These are phyloP conservation scores for Taxillus chinensis DNA, from an alignment of 164 flowering plant species.

Conservation along the genomic window DNA sequence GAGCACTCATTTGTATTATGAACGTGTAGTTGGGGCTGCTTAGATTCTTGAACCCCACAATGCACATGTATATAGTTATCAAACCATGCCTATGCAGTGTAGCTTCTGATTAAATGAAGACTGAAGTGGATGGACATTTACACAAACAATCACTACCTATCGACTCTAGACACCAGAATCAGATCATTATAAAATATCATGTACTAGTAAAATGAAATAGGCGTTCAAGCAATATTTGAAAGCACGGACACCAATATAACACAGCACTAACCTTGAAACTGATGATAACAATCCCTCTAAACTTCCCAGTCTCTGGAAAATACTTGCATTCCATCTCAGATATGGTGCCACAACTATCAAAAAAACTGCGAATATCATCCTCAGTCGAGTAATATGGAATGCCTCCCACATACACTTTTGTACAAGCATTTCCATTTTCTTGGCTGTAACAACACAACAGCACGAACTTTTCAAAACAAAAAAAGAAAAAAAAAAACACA, in stretches of 20 bases:
- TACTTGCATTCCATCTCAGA: constrained; percentile 72
- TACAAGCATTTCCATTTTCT: constrained; percentile 21
- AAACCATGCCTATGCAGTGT: too few relatives aligned
- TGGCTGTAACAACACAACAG: constrained; percentile 26
- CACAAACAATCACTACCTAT: too few relatives aligned
- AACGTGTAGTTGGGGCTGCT: too few relatives aligned
- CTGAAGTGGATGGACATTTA: too few relatives aligned
- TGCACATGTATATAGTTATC: too few relatives aligned
- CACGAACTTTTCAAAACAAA: constrained; percentile 3
- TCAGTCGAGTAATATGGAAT: constrained; percentile 85
- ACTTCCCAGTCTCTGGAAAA: constrained; percentile 85
- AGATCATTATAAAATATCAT: too few relatives aligned
- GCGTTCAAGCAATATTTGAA: not conserved
- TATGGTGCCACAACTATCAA: constrained; percentile 80
- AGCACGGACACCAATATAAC: not conserved
- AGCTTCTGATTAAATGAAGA: too few relatives aligned
- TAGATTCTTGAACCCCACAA: too few relatives aligned
- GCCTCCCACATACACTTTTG: constrained; percentile 87
- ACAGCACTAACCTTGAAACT: constrained; percentile 51
- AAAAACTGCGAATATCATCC: constrained; percentile 81
- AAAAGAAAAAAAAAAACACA: not conserved
- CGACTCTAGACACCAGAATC: too few relatives aligned
- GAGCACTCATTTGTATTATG: too few relatives aligned
- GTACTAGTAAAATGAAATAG: not conserved
- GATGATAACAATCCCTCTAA: constrained; percentile 84